A percentile compares a stretch with the other conserved stretches of the same genome.
Conservation (phyloP, 345 rosid genomes). For the Eucalyptus melliodora region DNA sequence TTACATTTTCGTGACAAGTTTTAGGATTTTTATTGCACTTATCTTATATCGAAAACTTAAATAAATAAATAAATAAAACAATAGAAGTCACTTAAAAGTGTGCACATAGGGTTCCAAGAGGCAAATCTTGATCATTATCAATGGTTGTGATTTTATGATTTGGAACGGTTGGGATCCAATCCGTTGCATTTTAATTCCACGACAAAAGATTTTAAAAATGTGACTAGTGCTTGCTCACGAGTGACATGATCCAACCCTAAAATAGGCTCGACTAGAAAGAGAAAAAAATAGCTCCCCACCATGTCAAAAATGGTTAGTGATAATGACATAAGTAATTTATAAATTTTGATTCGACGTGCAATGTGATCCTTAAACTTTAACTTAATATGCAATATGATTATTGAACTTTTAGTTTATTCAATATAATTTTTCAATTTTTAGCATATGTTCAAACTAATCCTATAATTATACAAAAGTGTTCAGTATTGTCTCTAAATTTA, state of each 20-base stretch:
- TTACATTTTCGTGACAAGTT: too few relatives aligned
- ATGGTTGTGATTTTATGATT: background rate
- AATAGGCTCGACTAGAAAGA: background rate
- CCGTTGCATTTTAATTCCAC: background rate
- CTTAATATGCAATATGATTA: rapidly evolving
- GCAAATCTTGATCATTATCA: background rate
- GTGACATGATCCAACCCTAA: background rate
- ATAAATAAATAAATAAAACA: background rate
- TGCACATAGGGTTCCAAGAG: background rate
- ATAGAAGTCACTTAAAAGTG: background rate
- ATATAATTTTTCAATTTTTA: too few relatives aligned
- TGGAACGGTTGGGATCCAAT: background rate
- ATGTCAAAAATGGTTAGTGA: too few relatives aligned
- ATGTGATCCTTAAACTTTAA: too few relatives aligned
- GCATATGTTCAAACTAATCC: too few relatives aligned
- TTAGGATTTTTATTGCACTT: rapidly evolving
- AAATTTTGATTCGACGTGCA: rapidly evolving
- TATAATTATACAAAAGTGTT: too few relatives aligned
- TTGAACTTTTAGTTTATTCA: too few relatives aligned
- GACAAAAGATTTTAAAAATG: background rate
- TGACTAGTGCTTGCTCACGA: rapidly evolving
- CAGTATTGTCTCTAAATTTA: too few relatives aligned
- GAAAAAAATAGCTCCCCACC: background rate
- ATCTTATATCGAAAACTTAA: rapidly evolving
- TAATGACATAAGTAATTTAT: too few relatives aligned